These are phyloP conservation scores for Hypholoma fasciculare DNA, from an alignment of 768 basidiomycete species.

Conservation along the genomic window DNA sequence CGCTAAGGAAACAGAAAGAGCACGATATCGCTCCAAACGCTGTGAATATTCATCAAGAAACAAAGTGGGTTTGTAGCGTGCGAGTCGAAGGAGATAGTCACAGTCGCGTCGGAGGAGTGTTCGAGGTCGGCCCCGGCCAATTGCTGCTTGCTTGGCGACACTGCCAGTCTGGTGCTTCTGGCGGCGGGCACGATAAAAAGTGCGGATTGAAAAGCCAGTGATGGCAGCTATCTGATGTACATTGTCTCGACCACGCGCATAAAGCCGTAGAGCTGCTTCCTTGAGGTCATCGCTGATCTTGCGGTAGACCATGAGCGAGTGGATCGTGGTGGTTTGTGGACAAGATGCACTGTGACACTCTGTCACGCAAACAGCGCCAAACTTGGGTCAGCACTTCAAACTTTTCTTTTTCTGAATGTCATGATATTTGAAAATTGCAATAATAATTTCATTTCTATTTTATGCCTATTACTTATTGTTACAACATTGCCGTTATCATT, in stretches of 20 bases:
- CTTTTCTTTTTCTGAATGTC: neutral
- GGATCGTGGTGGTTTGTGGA: too few species aligned
- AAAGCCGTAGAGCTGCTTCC: conserved; percentile 10
- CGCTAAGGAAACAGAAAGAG: conserved; percentile 13
- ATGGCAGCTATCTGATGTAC: conserved; percentile 11
- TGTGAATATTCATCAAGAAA: conserved; percentile 22
- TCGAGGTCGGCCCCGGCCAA: conserved; percentile 17
- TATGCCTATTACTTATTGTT: too few species aligned
- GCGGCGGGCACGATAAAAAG: conserved; percentile 3
- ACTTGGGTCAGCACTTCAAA: neutral
- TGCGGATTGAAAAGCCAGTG: conserved; percentile 6
- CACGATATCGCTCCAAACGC: conserved; percentile 2
- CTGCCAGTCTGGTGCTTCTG: conserved; percentile 9
- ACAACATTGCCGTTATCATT: too few species aligned
- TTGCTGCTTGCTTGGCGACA: conserved; percentile 14
- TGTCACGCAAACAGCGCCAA: neutral
- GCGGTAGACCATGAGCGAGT: conserved; percentile 9
- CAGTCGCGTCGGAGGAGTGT: conserved; percentile 11
- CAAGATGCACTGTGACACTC: neutral
- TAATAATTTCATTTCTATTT: neutral
- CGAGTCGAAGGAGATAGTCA: conserved; percentile 16
- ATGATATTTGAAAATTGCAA: neutral
- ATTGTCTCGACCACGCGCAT: conserved; percentile 6
- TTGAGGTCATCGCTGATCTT: conserved; percentile 19
- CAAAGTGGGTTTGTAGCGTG: conserved; percentile 16